Evolutionary conservation across 129 eudicot species (phyloP), one percentile per base, ranked within the genome.

Genomic region (Arctium minus): DNA sequence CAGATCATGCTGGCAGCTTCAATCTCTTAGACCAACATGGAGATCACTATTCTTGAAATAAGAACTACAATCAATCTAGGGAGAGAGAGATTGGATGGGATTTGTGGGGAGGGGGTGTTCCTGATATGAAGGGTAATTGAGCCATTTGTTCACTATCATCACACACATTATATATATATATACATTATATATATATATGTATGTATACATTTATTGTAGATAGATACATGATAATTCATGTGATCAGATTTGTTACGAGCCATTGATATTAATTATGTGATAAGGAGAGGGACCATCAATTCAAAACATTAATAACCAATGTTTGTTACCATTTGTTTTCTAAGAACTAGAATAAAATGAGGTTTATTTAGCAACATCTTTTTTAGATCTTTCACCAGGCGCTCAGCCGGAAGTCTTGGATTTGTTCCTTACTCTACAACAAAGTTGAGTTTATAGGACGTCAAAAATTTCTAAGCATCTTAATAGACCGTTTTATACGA

Each of bases 1-100:
- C 92, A 89, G 92, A 89, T 89, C 92, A 89, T 89, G 92, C 92
- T 89, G 92, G 92, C 92, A 89, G 89, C 92, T 89, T 89, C 89
- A 89, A 83, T 82, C 92, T 86, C 92, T 89, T 78, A 84, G 72
- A 81, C 89, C 89, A 88, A 88, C 91, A 88, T 38, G 62, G 62
- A 50, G 18, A 50, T 50, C 62, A 3, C 62, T 50, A 50, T 13
- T 50, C 62, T 50, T 50, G n/a, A 50, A 50, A 50, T 3, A 46
- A 46, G 3, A 46, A 46, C 17, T 46, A 46, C 56, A 46, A 46
- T 46, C 13, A 9, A 46, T 46, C 13, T 46, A 46, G 56, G 10
- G 56, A 46, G 56, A 46, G 56, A 46, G 17, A 46, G 53, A 42
- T 9, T 0, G 48, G 6, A 15, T 46, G 56, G 2, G 56, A 9